Base-by-base conservation (phyloP, 2,329 filamentous ascomycete species). In the Cladorrhinum sp. region DNA sequence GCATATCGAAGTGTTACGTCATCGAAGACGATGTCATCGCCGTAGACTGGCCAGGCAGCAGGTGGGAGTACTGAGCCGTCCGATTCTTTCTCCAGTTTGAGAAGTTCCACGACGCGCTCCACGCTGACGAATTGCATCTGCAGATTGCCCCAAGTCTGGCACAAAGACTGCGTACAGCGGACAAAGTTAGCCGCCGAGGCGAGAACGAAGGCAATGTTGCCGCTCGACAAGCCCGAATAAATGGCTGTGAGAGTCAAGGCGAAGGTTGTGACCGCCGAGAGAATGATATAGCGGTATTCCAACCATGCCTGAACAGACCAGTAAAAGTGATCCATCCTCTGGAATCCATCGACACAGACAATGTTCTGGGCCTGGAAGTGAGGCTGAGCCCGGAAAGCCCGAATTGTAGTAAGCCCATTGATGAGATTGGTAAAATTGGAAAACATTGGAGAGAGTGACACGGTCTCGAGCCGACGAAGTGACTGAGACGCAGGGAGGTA, bases 311-410 rank as follows among this genome's bases (percentile, higher is more conserved):
- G 91, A 49, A 96, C 80, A 61, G 87, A 90, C 89, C 92, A 96
- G 76, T 96, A 96, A 76, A 96, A 96, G 72, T 97, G 93, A 69
- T 97, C 93, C 83, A 96, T 95, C 71, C 92, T 92, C 72, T 96
- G 93, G 71, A 96, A 96, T 18, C 87, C 86, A 70, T 96, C 92
- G 0, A 92, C 92, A 0, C 92, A 92, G 1, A 82, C 78, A 32
- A 97, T 88, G 56, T 96, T 91, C 55, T 87, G 84, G 63, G 87
- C 83, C 70, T 96, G 91, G 69, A 96, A 96, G 56, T 89, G 86
- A 3, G 82, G 77, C 67, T 96, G 88, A 0, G 89, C 91, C 53
- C 83, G 85, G 71, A 96, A 93, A 0, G 93, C 92, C 49, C 91
- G 85, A 22, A 97, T 92, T 0, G 93, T 96, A 0, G 90, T 92